Evolutionary conservation across 371 early-diverging fungal species (phyloP).

Genomic region (Lichtheimia hyalospora): DNA sequence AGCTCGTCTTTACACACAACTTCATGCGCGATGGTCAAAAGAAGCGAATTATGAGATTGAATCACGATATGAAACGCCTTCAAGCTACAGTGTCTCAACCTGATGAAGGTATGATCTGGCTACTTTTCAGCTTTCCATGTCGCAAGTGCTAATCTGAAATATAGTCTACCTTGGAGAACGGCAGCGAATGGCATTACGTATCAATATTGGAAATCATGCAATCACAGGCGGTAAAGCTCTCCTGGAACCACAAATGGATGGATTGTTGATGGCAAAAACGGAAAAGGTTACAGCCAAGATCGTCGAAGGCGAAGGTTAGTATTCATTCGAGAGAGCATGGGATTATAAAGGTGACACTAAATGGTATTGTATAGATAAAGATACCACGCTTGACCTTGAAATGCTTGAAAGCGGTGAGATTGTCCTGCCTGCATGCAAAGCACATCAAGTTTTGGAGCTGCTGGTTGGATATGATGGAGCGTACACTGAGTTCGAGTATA

Average conservation of each 20-base stretch:
- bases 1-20: slow-evolving; percentile 58
- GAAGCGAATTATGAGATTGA: slow-evolving; percentile 56
- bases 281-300: slow-evolving; percentile 14
- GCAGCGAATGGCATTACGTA: slow-evolving; percentile 39
- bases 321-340: not conserved
- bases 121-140: not conserved
- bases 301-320: not conserved
- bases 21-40: slow-evolving; percentile 63
- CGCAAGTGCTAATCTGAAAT: not conserved
- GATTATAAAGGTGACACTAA: too few relatives aligned
- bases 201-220: slow-evolving; percentile 23
- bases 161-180: slow-evolving; percentile 45
- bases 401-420: slow-evolving; percentile 51
- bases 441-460: slow-evolving; percentile 52
- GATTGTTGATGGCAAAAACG: slow-evolving; percentile 30
- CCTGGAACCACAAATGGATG: slow-evolving; percentile 45
- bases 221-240: slow-evolving; percentile 21
- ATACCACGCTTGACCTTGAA: slow-evolving; percentile 33
- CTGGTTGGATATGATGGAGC: slow-evolving; percentile 55
- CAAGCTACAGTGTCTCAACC: slow-evolving; percentile 37
- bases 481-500: slow-evolving; percentile 53
- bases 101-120: slow-evolving; percentile 28
- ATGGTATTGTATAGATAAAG: slow-evolving; percentile 2
- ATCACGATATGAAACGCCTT: slow-evolving; percentile 44
- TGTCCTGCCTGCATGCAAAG: slow-evolving; percentile 48